These are phyloP conservation scores for Lodderomyces margitis DNA, from an alignment of 1,139 yeast genomes.

Conservation along the genomic window DNA sequence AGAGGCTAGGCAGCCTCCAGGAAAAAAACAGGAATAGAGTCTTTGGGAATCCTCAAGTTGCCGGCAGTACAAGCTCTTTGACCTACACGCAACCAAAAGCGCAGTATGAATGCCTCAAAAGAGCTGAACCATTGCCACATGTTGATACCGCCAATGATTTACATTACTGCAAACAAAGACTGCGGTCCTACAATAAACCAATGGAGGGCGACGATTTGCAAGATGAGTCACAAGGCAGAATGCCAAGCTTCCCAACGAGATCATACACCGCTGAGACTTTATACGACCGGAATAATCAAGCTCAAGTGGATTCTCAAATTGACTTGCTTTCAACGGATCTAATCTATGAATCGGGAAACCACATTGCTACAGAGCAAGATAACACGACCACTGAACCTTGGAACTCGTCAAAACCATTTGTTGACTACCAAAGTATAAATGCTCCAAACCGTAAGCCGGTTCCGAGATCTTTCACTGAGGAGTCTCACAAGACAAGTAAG, in stretches of 20 bases:
- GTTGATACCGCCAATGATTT: background rate
- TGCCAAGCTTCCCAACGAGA: conserved; percentile 3
- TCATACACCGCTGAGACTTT: conserved; percentile 1
- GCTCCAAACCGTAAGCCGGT: background rate
- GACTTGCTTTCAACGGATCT: background rate
- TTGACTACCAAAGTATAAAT: background rate
- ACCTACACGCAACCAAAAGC: background rate
- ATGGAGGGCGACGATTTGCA: background rate
- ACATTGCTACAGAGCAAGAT: background rate
- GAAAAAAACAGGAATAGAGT: background rate
- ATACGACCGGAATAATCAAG: background rate
- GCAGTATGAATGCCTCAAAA: background rate
- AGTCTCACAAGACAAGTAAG: background rate
- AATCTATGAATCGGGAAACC: background rate
- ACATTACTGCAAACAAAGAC: conserved; percentile 1
- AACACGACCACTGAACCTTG: background rate
- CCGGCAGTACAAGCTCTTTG: background rate
- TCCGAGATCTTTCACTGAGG: conserved; percentile 8
- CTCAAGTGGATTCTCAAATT: background rate
- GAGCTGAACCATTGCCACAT: background rate
- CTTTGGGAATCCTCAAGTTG: background rate
- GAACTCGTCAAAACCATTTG: no score
- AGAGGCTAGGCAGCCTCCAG: conserved; percentile 8
- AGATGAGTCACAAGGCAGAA: background rate
- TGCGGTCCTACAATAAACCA: conserved; percentile 2